These are phyloP conservation scores for Boletales sp. DNA, from an alignment of 768 basidiomycete species.

Conservation along the genomic window DNA sequence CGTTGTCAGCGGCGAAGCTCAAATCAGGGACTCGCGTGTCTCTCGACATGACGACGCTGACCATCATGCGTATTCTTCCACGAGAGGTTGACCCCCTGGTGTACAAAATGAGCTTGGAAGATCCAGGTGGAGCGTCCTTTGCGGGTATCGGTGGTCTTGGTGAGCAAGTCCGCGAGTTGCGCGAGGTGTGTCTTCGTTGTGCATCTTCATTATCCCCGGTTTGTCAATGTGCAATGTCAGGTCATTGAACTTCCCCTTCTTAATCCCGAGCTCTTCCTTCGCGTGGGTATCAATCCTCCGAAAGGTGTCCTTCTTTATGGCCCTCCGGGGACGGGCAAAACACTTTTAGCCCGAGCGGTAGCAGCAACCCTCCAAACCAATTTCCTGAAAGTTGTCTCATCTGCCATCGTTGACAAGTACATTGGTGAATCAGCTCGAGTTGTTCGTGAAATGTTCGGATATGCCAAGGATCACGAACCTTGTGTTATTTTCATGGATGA, in stretches of 20 bases:
- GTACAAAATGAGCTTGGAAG: constrained; percentile 99
- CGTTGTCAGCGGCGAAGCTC: constrained; percentile 87
- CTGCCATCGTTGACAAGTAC: constrained; percentile 97
- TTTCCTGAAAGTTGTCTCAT: constrained; percentile 97
- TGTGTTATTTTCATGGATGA: constrained; percentile 99
- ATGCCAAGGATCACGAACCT: constrained; percentile 95
- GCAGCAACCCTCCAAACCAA: constrained; percentile 95
- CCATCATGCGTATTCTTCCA: constrained; percentile 97
- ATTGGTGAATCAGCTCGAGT: constrained; percentile 97
- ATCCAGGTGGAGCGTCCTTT: constrained; percentile 92
- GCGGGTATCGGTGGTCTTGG: constrained; percentile 95
- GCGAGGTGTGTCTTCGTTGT: constrained; percentile 62
- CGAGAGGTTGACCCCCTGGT: constrained; percentile 97
- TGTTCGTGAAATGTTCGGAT: constrained; percentile 98
- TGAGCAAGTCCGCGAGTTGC: constrained; percentile 94
- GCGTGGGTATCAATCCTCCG: constrained; percentile 96
- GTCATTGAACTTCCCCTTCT: constrained; percentile 95
- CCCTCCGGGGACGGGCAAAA: constrained; percentile 96
- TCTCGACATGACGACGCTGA: constrained; percentile 98
- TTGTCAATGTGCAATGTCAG: constrained; percentile 34
- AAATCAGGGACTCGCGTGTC: constrained; percentile 94
- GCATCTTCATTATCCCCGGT: background rate
- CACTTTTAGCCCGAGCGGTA: constrained; percentile 88
- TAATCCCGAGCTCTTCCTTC: constrained; percentile 88
- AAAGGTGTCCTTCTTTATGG: constrained; percentile 97